phyloP scores from a whole-genome alignment of 2,329 filamentous ascomycete species.

The Alternaria novae-zelandiae region DNA sequence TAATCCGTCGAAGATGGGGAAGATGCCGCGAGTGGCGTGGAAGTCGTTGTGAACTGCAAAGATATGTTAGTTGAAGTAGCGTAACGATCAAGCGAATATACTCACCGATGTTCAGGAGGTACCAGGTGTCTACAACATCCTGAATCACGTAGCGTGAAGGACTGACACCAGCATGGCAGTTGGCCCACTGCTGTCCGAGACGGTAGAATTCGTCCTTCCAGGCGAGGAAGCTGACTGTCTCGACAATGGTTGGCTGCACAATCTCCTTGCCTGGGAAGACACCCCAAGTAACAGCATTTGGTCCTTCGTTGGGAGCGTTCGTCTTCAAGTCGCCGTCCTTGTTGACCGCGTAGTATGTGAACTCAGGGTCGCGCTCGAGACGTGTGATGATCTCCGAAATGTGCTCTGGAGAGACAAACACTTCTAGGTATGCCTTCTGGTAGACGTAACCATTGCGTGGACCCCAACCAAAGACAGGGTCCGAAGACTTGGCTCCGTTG shows the following conservation, averaged over 20 bases:
- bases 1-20: conserved; percentile 83
- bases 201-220: conserved; percentile 99
- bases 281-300: conserved; percentile 99
- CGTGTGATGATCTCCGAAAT: conserved; percentile 78
- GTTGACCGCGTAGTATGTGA: conserved; percentile 95
- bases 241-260: conserved; percentile 99
- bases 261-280: conserved; percentile 99
- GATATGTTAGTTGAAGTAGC: not conserved
- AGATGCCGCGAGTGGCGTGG: conserved; percentile 81
- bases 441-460: conserved; percentile 96
- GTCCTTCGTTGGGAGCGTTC: conserved; percentile 83
- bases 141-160: conserved; percentile 82
- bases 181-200: conserved; percentile 90
- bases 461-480: conserved; percentile 92
- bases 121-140: conserved; percentile 87
- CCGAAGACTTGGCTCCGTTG: conserved; percentile 84
- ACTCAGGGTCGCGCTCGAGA: conserved; percentile 76
- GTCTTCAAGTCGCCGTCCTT: conserved; percentile 81
- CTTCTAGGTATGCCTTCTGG: conserved; percentile 95
- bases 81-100: not conserved
- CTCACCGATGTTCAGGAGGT: conserved; percentile 91
- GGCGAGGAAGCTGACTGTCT: conserved; percentile 94
- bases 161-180: conserved; percentile 79
- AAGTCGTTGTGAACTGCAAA: conserved; percentile 92
- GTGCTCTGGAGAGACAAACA: conserved; percentile 81